These are phyloP conservation scores for Sphaerulina musiva DNA, from an alignment of 2,329 filamentous ascomycete species.

Conservation along the genomic window DNA sequence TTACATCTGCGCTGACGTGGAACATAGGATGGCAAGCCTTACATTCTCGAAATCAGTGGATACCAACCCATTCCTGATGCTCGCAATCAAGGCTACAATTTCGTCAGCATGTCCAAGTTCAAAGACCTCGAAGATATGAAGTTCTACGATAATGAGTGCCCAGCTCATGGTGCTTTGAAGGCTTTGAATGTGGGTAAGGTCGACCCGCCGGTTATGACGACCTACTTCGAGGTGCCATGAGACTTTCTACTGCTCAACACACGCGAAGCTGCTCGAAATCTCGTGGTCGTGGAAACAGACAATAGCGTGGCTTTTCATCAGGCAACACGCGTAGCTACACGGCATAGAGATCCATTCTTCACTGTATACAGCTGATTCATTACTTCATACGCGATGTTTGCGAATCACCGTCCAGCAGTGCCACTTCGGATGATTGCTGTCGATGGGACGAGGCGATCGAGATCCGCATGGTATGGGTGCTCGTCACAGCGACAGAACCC, in stretches of 20 bases:
- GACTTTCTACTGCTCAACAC: background rate
- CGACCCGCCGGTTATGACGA: slow-evolving; percentile 14
- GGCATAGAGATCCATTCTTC: background rate
- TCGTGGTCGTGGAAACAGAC: background rate
- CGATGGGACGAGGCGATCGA: slow-evolving; percentile 21
- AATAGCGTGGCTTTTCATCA: background rate
- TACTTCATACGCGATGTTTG: background rate
- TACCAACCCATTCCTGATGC: slow-evolving; percentile 51
- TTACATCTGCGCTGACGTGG: background rate
- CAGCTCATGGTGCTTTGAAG: slow-evolving; percentile 50
- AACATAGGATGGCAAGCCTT: slow-evolving; percentile 60
- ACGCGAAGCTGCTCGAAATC: background rate
- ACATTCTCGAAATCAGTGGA: slow-evolving; percentile 56
- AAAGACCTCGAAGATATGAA: slow-evolving; percentile 60
- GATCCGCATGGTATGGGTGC: slow-evolving; percentile 14
- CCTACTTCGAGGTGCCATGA: slow-evolving; percentile 11
- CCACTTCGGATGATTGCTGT: slow-evolving; percentile 14
- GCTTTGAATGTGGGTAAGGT: slow-evolving; percentile 17
- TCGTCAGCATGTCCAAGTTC: slow-evolving; percentile 59
- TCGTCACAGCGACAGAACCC: slow-evolving; percentile 12
- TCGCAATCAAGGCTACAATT: slow-evolving; percentile 59
- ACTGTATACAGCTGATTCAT: background rate
- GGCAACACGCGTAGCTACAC: background rate
- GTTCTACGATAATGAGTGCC: slow-evolving; percentile 59
- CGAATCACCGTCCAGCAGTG: slow-evolving; percentile 14